phyloP scores from a whole-genome alignment of 495 filamentous ascomycete genomes.

The Hapsidospora chrysogenum region DNA sequence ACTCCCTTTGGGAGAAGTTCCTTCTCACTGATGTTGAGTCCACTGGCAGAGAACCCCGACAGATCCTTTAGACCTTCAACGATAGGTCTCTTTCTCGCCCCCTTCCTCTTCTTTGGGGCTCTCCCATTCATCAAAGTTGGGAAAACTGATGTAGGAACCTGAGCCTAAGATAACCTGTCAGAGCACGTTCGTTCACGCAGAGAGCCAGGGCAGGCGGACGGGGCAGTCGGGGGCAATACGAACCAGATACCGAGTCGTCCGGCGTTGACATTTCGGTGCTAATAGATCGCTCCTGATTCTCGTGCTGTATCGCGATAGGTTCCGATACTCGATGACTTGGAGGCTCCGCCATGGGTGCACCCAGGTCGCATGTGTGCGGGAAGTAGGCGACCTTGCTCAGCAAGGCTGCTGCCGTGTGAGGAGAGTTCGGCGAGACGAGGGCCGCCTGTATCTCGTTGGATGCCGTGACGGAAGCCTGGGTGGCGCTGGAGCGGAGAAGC shows the following conservation, averaged over 20 bases:
- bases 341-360: neutral
- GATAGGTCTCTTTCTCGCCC: constrained; percentile 2
- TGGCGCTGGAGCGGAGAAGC: constrained; percentile 31
- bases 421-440: constrained; percentile 24
- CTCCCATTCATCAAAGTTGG: constrained; percentile 35
- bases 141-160: constrained; percentile 38
- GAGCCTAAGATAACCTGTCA: constrained; percentile 12
- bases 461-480: constrained; percentile 36
- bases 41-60: too few species aligned
- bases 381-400: constrained; percentile 32
- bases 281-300: too few species aligned
- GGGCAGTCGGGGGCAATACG: neutral
- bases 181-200: too few species aligned
- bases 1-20: too few species aligned
- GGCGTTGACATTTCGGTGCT: neutral
- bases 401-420: constrained; percentile 31
- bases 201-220: too few species aligned
- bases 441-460: constrained; percentile 32
- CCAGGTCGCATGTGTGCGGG: too few species aligned
- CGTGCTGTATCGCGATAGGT: neutral
- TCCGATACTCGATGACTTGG: neutral
- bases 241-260: neutral
- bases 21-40: too few species aligned
- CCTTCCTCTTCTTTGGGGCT: constrained; percentile 19
- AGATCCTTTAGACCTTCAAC: too few species aligned